Conservation (phyloP, 148 eudicot genomes). For the Rhododendron ferrugineum region DNA sequence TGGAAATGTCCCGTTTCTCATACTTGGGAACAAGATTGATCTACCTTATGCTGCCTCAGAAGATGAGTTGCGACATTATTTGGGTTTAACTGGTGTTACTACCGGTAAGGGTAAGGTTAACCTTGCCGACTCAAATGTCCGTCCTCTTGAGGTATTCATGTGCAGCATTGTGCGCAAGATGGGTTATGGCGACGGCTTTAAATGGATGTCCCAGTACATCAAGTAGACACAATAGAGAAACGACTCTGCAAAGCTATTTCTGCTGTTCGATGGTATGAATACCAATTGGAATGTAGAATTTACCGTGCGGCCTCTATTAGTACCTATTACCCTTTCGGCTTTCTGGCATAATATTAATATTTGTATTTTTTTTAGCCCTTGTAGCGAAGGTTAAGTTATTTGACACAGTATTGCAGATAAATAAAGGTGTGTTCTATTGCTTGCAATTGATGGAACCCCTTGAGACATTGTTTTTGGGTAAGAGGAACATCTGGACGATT, state of each 20-base stretch:
- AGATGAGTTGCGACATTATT: conserved; percentile 50
- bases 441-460: neutral
- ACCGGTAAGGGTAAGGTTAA: conserved; percentile 71
- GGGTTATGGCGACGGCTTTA: conserved; percentile 80
- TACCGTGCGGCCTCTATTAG: neutral
- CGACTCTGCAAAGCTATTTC: neutral
- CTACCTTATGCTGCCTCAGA: conserved; percentile 47
- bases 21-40: conserved; percentile 52
- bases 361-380: neutral
- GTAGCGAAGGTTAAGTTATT: neutral
- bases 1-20: conserved; percentile 57
- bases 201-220: conserved; percentile 74
- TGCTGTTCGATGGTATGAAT: neutral
- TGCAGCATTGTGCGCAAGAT: conserved; percentile 77
- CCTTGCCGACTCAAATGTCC: conserved; percentile 47
- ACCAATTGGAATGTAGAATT: neutral
- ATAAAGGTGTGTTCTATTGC: neutral
- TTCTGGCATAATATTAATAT: neutral
- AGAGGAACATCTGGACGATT: neutral
- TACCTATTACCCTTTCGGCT: neutral
- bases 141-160: conserved; percentile 71
- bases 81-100: conserved; percentile 51
- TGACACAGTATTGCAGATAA: neutral
- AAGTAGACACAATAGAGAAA: conserved; percentile 20
- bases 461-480: neutral